A percentile compares a stretch with the other conserved stretches of the same genome.
These are phyloP conservation scores for Cryomyces antarcticus DNA, from an alignment of 495 filamentous ascomycete genomes.

Conservation along the genomic window DNA sequence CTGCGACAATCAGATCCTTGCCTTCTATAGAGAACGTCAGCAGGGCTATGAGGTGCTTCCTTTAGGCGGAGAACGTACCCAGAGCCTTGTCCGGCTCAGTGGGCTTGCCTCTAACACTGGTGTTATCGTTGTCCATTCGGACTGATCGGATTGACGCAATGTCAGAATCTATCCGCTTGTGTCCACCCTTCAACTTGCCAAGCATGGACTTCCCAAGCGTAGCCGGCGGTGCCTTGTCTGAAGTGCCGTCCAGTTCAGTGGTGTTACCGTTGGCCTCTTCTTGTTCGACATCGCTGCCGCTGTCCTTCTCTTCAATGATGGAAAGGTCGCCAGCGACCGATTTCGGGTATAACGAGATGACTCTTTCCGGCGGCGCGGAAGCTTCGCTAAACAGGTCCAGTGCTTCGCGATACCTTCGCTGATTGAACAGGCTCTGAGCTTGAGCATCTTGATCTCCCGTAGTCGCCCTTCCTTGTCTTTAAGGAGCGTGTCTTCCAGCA, in stretches of 20 bases:
- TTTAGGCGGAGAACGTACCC: constrained; percentile 11
- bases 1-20: constrained; percentile 62
- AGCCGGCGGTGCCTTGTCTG: constrained; percentile 8
- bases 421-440: constrained; percentile 70
- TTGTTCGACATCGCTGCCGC: constrained; percentile 23
- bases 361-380: constrained; percentile 70
- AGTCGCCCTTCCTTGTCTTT: constrained; percentile 62
- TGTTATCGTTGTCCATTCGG: constrained; percentile 26
- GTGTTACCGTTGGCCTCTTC: constrained; percentile 20
- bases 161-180: constrained; percentile 35
- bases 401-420: constrained; percentile 69
- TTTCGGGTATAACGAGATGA: constrained; percentile 67
- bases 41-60: neutral
- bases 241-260: constrained; percentile 6
- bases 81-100: constrained; percentile 25
- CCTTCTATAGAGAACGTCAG: constrained; percentile 26
- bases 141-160: constrained; percentile 45
- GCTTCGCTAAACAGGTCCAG: constrained; percentile 82
- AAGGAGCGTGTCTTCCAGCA: constrained; percentile 84
- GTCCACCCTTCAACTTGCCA: constrained; percentile 31
- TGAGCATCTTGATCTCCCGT: constrained; percentile 70
- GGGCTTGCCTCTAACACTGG: constrained; percentile 22
- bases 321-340: constrained; percentile 70
- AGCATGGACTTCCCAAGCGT: constrained; percentile 15
- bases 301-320: constrained; percentile 19